These are phyloP conservation scores for Cercospora sojina DNA, from an alignment of 2,329 filamentous ascomycete species.

Conservation along the genomic window DNA sequence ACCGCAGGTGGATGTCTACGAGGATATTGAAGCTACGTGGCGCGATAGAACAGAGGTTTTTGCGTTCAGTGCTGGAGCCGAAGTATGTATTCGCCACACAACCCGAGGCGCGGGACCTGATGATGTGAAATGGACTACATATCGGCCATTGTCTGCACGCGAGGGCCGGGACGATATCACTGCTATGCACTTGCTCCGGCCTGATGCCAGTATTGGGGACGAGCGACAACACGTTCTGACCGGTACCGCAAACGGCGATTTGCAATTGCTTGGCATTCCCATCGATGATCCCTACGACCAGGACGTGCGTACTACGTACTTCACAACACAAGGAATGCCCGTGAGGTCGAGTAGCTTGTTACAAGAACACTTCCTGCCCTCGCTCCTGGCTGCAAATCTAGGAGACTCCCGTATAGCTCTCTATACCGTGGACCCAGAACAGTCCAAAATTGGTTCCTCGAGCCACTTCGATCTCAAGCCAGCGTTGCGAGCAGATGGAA, in stretches of 20 bases:
- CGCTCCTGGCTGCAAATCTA: constrained; percentile 54
- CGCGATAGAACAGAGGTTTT: constrained; percentile 55
- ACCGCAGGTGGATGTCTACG: constrained; percentile 43
- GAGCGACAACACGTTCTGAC: constrained; percentile 52
- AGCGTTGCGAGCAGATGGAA: constrained; percentile 21
- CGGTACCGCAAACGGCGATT: constrained; percentile 57
- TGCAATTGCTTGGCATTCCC: constrained; percentile 42
- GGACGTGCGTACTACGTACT: constrained; percentile 40
- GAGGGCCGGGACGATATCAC: constrained; percentile 61
- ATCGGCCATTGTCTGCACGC: constrained; percentile 51
- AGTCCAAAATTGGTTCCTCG: constrained; percentile 39
- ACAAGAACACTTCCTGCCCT: constrained; percentile 14
- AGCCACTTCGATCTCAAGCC: constrained; percentile 37
- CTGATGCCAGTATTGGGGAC: constrained; percentile 35
- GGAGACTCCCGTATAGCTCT: constrained; percentile 44
- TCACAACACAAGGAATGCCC: constrained; percentile 45
- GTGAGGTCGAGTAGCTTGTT: constrained; percentile 47
- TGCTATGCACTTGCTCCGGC: constrained; percentile 53
- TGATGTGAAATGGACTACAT: constrained; percentile 50
- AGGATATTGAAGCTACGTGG: constrained; percentile 41
- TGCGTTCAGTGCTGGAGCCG: constrained; percentile 60
- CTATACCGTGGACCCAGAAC: constrained; percentile 30
- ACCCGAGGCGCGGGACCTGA: constrained; percentile 32
- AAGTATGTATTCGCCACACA: constrained; percentile 52
- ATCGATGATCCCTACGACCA: constrained; percentile 17